Conservation (phyloP, 768 basidiomycete genomes). For the Boletus rubropictus region DNA sequence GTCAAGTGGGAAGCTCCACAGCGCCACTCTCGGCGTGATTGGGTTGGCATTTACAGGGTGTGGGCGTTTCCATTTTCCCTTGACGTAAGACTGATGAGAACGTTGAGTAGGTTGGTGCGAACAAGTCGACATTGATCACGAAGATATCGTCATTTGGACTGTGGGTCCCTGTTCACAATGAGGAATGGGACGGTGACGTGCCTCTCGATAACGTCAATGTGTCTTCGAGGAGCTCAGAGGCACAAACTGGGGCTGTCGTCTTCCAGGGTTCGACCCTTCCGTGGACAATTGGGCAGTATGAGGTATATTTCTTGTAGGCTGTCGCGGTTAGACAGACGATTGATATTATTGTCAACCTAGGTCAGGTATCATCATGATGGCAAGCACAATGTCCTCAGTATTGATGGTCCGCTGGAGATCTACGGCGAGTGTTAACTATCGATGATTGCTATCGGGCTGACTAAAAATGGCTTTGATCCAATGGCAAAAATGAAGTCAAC, state of each 20-base stretch:
- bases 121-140: slow-evolving; percentile 77
- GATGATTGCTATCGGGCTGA: background rate
- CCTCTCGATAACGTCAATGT: slow-evolving; percentile 46
- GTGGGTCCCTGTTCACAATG: slow-evolving; percentile 88
- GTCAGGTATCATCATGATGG: slow-evolving; percentile 94
- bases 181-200: slow-evolving; percentile 90
- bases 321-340: background rate
- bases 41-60: slow-evolving; percentile 92
- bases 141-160: slow-evolving; percentile 79
- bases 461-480: background rate
- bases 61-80: slow-evolving; percentile 9
- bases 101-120: slow-evolving; percentile 73
- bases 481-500: slow-evolving; percentile 47
- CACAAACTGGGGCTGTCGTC: slow-evolving; percentile 57
- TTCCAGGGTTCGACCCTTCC: slow-evolving; percentile 80
- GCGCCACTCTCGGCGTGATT: slow-evolving; percentile 85
- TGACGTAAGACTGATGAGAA: background rate
- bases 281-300: slow-evolving; percentile 82
- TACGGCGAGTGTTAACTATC: slow-evolving; percentile 54
- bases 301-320: slow-evolving; percentile 35
- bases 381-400: slow-evolving; percentile 91
- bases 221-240: slow-evolving; percentile 34
- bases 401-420: slow-evolving; percentile 83
- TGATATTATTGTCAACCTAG: slow-evolving; percentile 32
- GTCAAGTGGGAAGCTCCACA: slow-evolving; percentile 84